phyloP scores from a whole-genome alignment of 768 basidiomycete species.

The Candolleomyces eurysporus region DNA sequence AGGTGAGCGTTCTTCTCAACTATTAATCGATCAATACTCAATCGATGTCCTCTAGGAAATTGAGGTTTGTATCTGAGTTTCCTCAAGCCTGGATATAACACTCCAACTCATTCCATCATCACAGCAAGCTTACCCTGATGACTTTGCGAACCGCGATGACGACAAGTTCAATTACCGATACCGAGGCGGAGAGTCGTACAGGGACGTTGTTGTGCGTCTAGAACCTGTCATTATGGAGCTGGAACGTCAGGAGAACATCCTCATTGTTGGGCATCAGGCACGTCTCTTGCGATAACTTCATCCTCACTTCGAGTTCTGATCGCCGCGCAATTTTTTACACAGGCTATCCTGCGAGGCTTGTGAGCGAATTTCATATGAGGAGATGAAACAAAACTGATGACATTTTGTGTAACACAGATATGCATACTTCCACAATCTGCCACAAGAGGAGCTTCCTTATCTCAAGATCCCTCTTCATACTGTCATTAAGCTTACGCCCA shows the following conservation, averaged over 20 bases:
- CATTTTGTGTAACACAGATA: conserved; percentile 55
- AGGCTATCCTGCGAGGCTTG: conserved; percentile 81
- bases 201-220: conserved; percentile 91
- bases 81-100: too few relatives aligned
- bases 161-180: conserved; percentile 99
- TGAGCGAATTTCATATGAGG: conserved; percentile 31
- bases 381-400: conserved; percentile 1
- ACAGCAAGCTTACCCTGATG: conserved; percentile 93
- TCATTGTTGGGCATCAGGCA: conserved; percentile 95
- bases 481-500: conserved; percentile 96
- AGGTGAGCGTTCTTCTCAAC: conserved; percentile 31
- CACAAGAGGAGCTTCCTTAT: conserved; percentile 93
- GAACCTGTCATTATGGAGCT: conserved; percentile 99
- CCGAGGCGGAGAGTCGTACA: conserved; percentile 95
- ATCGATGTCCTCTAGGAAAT: conserved; percentile 58
- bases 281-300: conserved; percentile 9
- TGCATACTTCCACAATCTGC: conserved; percentile 92
- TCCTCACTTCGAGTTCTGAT: not conserved
- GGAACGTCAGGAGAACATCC: conserved; percentile 94
- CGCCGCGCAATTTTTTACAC: conserved; percentile 4
- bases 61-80: conserved; percentile 52
- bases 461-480: conserved; percentile 98
- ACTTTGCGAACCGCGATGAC: conserved; percentile 96
- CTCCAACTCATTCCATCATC: not conserved
- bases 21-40: not conserved